These are phyloP conservation scores for Neoscytalidium dimidiatum DNA, from an alignment of 2,329 filamentous ascomycete genomes.

Conservation along the genomic window DNA sequence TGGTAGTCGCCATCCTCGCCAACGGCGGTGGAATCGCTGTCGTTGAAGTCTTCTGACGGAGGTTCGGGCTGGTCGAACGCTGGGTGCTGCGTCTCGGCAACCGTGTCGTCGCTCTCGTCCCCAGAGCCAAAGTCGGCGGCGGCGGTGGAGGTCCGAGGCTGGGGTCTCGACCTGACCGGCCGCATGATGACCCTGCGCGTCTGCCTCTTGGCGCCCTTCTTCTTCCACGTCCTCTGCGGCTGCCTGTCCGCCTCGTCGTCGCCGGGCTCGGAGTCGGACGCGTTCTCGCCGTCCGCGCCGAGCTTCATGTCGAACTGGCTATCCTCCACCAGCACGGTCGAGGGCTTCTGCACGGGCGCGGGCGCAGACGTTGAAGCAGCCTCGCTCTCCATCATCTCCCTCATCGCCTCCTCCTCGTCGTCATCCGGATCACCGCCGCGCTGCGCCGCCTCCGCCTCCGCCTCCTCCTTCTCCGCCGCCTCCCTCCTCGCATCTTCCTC, in stretches of 20 bases:
- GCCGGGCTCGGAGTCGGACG: conserved; percentile 62
- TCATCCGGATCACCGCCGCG: conserved; percentile 48
- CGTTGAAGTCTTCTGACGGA: not conserved
- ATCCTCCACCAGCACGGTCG: conserved; percentile 43
- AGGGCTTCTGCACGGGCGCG: conserved; percentile 29
- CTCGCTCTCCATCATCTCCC: conserved; percentile 68
- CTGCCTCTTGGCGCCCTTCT: conserved; percentile 80
- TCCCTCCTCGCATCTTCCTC: conserved; percentile 34
- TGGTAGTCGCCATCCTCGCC: conserved; percentile 27
- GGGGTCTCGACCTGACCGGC: conserved; percentile 19
- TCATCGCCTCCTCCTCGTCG: conserved; percentile 72
- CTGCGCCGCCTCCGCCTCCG: conserved; percentile 50
- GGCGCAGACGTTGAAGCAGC: conserved; percentile 31
- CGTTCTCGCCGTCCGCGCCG: conserved; percentile 44
- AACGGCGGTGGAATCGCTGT: conserved; percentile 36
- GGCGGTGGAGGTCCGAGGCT: conserved; percentile 25
- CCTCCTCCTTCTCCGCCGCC: conserved; percentile 47
- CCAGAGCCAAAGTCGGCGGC: conserved; percentile 38
- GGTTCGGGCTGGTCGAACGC: conserved; percentile 26
- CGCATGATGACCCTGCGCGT: conserved; percentile 65
- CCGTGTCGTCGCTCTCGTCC: conserved; percentile 28
- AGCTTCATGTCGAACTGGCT: conserved; percentile 48
- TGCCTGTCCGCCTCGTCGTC: conserved; percentile 55
- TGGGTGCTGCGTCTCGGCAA: conserved; percentile 43
- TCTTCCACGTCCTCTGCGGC: conserved; percentile 70